Evolutionary conservation across 1,284 basidiomycete genomes (phyloP).

Genomic region (Ceratobasidium sp.): DNA sequence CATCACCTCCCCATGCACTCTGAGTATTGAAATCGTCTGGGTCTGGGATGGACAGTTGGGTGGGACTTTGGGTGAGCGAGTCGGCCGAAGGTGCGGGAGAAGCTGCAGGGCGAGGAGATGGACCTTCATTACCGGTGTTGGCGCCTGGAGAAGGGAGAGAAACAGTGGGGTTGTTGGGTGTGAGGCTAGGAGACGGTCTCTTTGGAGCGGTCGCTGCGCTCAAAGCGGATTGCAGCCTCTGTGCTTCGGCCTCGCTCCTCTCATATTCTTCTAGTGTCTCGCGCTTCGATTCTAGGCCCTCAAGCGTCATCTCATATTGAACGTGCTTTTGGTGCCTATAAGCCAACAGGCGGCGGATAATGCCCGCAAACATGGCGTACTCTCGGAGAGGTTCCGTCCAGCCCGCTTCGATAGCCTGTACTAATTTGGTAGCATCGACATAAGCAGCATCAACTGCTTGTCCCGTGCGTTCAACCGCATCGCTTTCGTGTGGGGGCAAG

Average conservation of each 20-base stretch:
- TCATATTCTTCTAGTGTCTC: conserved; percentile 90
- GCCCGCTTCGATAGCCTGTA: conserved; percentile 87
- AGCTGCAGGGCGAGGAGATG: neutral
- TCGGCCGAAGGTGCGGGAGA: conserved; percentile 27
- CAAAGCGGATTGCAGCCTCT: conserved; percentile 86
- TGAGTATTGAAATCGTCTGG: conserved; percentile 13
- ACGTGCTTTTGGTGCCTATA: conserved; percentile 99
- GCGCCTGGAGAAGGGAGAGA: neutral
- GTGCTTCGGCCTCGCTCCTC: conserved; percentile 88
- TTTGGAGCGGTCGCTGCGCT: conserved; percentile 47
- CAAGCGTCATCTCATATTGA: conserved; percentile 96
- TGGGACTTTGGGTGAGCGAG: conserved; percentile 31
- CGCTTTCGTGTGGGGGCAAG: conserved; percentile 60
- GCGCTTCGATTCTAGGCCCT: conserved; percentile 83
- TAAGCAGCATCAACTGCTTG: conserved; percentile 95
- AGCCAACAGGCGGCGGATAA: conserved; percentile 90
- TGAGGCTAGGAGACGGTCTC: conserved; percentile 28
- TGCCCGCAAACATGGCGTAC: conserved; percentile 91
- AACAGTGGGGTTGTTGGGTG: conserved; percentile 39
- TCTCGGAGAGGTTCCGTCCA: conserved; percentile 97
- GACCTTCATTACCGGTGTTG: neutral
- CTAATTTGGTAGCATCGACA: conserved; percentile 86
- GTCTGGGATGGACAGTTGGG: conserved; percentile 33
- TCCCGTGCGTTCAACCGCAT: conserved; percentile 87
- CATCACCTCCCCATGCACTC: conserved; percentile 13